These are phyloP conservation scores for Zoysia japonica DNA, from an alignment of 176 grass and related monocot species.

Conservation along the genomic window DNA sequence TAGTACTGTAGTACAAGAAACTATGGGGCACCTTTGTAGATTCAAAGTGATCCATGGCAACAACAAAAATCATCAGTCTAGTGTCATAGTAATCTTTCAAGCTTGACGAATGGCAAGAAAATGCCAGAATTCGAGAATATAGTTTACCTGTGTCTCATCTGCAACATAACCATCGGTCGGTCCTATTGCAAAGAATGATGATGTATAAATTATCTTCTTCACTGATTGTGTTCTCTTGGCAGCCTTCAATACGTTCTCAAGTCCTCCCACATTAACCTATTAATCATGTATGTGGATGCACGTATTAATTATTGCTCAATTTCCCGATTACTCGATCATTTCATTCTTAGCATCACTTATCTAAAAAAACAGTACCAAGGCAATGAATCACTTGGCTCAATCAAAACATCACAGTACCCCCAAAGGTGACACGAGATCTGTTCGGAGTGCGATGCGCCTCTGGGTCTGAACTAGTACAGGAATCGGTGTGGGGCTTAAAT, in stretches of 20 bases:
- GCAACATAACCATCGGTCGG: constrained; percentile 74
- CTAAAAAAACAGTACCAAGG: background rate
- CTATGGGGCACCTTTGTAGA: background rate
- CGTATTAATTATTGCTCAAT: background rate
- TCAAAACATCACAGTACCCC: background rate
- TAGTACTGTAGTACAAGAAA: background rate
- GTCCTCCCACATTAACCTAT: constrained; percentile 88
- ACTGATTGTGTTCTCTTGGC: constrained; percentile 60
- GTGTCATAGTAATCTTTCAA: background rate
- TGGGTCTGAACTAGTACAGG: background rate
- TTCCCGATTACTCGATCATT: background rate
- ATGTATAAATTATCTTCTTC: constrained; percentile 85
- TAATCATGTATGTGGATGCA: background rate
- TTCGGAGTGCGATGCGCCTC: background rate
- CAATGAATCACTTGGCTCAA: background rate
- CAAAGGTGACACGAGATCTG: background rate
- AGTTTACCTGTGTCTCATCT: constrained; percentile 81
- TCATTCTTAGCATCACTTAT: background rate
- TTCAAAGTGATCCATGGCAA: background rate
- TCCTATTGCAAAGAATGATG: constrained; percentile 81
- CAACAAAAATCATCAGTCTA: background rate
- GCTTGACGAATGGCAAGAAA: background rate
- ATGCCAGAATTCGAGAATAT: background rate
- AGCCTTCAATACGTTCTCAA: constrained; percentile 76
- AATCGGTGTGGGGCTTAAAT: background rate